Evolutionary conservation across 371 early-diverging fungal genomes (phyloP).

Genomic region (Saksenaea oblongispora): DNA sequence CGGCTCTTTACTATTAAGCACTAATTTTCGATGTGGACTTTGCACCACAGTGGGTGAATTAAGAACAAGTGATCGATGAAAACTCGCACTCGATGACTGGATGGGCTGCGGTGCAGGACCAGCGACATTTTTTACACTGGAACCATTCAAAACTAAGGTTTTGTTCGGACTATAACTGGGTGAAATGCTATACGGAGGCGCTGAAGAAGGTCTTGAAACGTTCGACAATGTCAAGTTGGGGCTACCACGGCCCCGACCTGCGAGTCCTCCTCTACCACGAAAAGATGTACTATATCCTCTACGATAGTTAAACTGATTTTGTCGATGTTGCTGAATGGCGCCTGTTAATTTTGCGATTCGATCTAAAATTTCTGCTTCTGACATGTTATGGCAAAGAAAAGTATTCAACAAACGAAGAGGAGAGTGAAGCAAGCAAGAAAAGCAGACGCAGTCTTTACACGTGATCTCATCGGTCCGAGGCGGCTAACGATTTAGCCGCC

Average conservation of each 20-base stretch:
- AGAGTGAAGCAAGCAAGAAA: too few relatives aligned
- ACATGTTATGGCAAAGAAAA: neutral
- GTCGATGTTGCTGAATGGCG: conserved; percentile 37
- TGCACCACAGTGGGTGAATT: neutral
- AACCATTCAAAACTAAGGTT: conserved; percentile 8
- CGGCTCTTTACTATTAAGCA: conserved; percentile 6
- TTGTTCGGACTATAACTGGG: neutral
- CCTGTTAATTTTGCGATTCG: conserved; percentile 36
- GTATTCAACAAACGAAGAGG: too few relatives aligned
- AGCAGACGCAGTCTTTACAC: too few relatives aligned
- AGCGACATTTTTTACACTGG: neutral
- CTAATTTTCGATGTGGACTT: conserved; percentile 8
- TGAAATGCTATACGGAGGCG: neutral
- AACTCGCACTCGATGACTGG: neutral
- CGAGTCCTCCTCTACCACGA: neutral
- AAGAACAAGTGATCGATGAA: neutral
- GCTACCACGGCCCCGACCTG: conserved; percentile 15
- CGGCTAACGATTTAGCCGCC: too few relatives aligned
- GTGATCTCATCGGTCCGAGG: too few relatives aligned
- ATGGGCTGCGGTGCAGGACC: neutral
- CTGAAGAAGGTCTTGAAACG: conserved; percentile 5
- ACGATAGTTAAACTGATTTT: conserved; percentile 6
- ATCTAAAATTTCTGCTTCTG: conserved; percentile 35
- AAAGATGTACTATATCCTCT: neutral
- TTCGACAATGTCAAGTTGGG: conserved; percentile 11